These are phyloP conservation scores for Eucalyptus paniculata DNA, from an alignment of 345 rosid species.

Conservation along the genomic window DNA sequence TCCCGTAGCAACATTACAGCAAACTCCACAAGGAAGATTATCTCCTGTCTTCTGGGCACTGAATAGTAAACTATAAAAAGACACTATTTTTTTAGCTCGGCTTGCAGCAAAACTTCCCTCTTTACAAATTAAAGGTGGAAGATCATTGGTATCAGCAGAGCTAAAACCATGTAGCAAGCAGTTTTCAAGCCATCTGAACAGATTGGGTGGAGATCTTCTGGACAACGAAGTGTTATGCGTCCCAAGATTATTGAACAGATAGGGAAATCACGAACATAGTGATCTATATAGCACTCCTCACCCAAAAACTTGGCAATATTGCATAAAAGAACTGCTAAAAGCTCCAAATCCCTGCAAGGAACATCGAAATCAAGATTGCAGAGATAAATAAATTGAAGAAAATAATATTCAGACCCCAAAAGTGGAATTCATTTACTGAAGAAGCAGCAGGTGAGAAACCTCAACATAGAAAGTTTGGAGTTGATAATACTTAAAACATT, in stretches of 20 bases:
- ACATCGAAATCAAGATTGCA: not conserved
- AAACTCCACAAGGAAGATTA: slow-evolving; percentile 64
- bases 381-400: not conserved
- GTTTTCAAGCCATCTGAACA: slow-evolving; percentile 82
- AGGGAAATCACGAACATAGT: slow-evolving; percentile 85
- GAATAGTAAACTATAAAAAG: slow-evolving; percentile 70
- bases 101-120: slow-evolving; percentile 62
- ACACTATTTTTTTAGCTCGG: slow-evolving; percentile 76
- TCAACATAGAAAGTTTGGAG: not conserved
- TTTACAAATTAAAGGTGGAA: slow-evolving; percentile 58
- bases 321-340: slow-evolving; percentile 56
- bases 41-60: slow-evolving; percentile 61
- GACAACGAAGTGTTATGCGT: slow-evolving; percentile 13
- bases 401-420: not conserved
- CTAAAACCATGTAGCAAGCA: slow-evolving; percentile 60
- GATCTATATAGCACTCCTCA: slow-evolving; percentile 63
- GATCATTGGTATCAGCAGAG: slow-evolving; percentile 41
- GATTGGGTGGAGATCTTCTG: slow-evolving; percentile 53
- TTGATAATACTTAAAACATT: not conserved
- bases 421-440: not conserved
- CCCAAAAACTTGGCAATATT: slow-evolving; percentile 64
- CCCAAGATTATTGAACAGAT: slow-evolving; percentile 32
- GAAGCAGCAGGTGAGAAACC: not conserved
- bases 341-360: slow-evolving; percentile 68
- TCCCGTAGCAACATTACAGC: slow-evolving; percentile 70